Conservation (phyloP, 31 red algal species). For the Bonnemaisonia californica region DNA sequence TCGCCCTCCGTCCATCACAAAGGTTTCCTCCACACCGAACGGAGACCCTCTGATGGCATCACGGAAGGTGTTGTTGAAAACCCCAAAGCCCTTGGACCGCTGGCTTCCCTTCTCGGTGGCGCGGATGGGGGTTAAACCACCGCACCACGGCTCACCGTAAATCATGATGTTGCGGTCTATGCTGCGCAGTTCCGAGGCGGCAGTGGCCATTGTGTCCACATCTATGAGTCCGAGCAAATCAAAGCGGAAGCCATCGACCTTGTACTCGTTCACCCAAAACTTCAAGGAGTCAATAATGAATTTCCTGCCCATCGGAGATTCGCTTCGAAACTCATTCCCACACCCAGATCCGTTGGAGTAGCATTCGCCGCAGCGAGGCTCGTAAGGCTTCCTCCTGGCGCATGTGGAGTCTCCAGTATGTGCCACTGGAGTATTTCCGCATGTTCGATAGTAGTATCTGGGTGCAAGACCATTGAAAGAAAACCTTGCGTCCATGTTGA, state of each 20-base stretch:
- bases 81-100: constrained; percentile 74
- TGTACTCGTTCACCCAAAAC: constrained; percentile 89
- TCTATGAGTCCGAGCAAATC: constrained; percentile 84
- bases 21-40: constrained; percentile 64
- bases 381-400: constrained; percentile 26
- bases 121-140: constrained; percentile 73
- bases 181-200: constrained; percentile 36
- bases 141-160: constrained; percentile 92
- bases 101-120: constrained; percentile 71
- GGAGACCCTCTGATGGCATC: constrained; percentile 82
- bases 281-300: constrained; percentile 90
- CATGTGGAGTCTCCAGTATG: constrained; percentile 74
- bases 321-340: constrained; percentile 87
- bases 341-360: constrained; percentile 95
- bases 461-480: constrained; percentile 85
- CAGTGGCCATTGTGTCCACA: constrained; percentile 48
- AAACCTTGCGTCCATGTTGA: constrained; percentile 85
- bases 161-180: constrained; percentile 75
- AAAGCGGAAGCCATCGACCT: constrained; percentile 97
- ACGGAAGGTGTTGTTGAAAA: constrained; percentile 85
- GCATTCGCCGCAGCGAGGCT: constrained; percentile 64
- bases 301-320: constrained; percentile 90
- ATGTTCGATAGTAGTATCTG: constrained; percentile 88
- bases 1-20: constrained; percentile 75
- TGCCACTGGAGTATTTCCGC: constrained; percentile 69